Conservation (phyloP, 2,329 filamentous ascomycete genomes). For the Coniochaeta sp. region DNA sequence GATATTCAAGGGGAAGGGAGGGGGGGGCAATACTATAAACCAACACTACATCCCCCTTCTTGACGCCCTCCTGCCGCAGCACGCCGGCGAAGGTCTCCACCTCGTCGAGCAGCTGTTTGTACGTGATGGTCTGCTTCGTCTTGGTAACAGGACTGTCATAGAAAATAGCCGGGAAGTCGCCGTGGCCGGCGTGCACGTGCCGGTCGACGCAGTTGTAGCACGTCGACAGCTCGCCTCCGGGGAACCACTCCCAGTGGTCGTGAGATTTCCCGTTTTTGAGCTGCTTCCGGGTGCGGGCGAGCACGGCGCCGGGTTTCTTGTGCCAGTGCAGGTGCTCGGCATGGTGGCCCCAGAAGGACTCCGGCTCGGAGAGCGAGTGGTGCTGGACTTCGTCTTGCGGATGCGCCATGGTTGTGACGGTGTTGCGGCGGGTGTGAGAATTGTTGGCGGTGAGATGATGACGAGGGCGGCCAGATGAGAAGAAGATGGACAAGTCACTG, state of each 20-base stretch:
- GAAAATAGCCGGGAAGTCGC: conserved; percentile 66
- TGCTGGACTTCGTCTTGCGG: conserved; percentile 45
- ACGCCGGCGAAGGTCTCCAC: conserved; percentile 79
- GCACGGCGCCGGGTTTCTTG: conserved; percentile 57
- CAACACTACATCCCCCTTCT: conserved; percentile 78
- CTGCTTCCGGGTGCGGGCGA: conserved; percentile 55
- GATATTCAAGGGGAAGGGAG: neutral
- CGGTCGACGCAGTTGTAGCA: conserved; percentile 89
- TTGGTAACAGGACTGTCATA: conserved; percentile 84
- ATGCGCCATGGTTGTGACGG: conserved; percentile 21
- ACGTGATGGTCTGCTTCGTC: conserved; percentile 66
- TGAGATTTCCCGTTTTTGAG: conserved; percentile 57
- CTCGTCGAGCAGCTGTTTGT: conserved; percentile 67
- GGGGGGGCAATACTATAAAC: conserved; percentile 64
- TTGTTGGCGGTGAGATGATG: neutral
- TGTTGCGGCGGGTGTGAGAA: too few relatives aligned
- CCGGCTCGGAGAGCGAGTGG: conserved; percentile 60
- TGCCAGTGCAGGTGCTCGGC: conserved; percentile 77
- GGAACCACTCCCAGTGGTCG: conserved; percentile 84
- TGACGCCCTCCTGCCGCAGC: conserved; percentile 72
- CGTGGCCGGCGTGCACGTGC: conserved; percentile 75
- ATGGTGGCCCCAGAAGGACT: conserved; percentile 69
- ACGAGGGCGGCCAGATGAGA: neutral
- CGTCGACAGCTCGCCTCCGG: conserved; percentile 80
- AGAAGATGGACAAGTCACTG: too few relatives aligned